A percentile compares a stretch with the other conserved stretches of the same genome.
These are phyloP conservation scores for Grigorovia transvaalensis DNA, from an alignment of 805 yeast genomes.

Conservation along the genomic window DNA sequence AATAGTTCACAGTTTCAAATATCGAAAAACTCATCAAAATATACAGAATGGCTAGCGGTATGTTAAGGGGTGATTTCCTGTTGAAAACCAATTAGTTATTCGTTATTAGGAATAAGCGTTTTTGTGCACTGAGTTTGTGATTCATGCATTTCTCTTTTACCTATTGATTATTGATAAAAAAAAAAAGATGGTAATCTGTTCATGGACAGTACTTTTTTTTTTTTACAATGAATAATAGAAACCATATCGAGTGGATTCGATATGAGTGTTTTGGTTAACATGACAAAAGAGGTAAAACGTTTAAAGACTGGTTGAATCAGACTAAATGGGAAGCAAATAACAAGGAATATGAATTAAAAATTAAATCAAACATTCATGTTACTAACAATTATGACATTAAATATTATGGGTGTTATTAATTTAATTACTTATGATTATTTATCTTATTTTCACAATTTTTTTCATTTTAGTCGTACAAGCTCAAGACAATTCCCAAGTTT, in stretches of 20 bases:
- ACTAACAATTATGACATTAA: background rate
- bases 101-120: constrained; percentile 6
- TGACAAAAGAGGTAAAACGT: background rate
- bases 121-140: background rate
- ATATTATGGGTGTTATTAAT: background rate
- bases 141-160: background rate
- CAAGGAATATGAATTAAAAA: no score
- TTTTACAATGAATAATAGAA: background rate
- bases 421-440: background rate
- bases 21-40: background rate
- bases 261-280: no score
- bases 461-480: constrained; percentile 40
- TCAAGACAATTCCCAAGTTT: constrained; percentile 96
- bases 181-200: background rate
- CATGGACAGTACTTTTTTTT: background rate
- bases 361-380: background rate
- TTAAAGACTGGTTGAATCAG: background rate
- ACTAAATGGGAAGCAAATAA: background rate
- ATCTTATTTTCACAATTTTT: background rate
- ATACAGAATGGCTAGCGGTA: constrained; percentile 33
- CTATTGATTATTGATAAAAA: background rate
- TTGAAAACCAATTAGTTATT: constrained; percentile 31
- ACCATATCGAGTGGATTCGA: background rate
- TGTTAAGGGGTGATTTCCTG: constrained; percentile 33
- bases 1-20: background rate